Conservation (phyloP, 306 rosid species). For the Begonia loranthoides region DNA sequence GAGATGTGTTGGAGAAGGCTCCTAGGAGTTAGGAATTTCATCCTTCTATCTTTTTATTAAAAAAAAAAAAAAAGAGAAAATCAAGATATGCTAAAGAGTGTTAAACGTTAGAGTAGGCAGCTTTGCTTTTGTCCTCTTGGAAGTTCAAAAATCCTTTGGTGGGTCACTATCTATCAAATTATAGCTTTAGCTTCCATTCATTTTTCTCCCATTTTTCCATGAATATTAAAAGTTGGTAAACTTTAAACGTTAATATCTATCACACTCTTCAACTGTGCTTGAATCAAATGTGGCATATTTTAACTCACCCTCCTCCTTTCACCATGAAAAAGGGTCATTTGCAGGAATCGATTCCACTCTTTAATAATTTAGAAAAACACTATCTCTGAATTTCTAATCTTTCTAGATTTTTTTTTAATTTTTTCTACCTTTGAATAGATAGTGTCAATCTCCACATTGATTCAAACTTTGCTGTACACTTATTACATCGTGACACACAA, state of each 20-base stretch:
- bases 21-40: constrained; percentile 63
- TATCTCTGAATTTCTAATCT: not conserved
- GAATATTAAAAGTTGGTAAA: constrained; percentile 16
- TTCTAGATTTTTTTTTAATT: not conserved
- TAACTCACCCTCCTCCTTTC: too few relatives aligned
- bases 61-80: constrained; percentile 26
- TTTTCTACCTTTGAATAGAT: constrained; percentile 6
- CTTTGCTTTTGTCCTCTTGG: constrained; percentile 51
- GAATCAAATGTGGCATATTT: too few relatives aligned
- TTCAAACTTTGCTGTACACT: too few relatives aligned
- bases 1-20: constrained; percentile 52
- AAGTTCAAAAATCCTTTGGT: constrained; percentile 18
- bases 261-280: constrained; percentile 11
- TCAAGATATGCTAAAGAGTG: constrained; percentile 31
- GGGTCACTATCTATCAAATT: constrained; percentile 20
- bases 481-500: too few relatives aligned
- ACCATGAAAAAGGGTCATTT: constrained; percentile 3
- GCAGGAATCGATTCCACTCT: constrained; percentile 1
- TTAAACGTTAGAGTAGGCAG: constrained; percentile 34
- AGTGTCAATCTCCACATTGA: not conserved
- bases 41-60: constrained; percentile 18
- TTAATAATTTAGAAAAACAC: constrained; percentile 1
- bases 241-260: constrained; percentile 12
- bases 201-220: constrained; percentile 17
- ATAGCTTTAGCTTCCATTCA: constrained; percentile 17